A percentile compares a stretch with the other conserved stretches of the same genome.
Evolutionary conservation across 306 rosid species (phyloP).

Genomic region (Myrica gale): DNA sequence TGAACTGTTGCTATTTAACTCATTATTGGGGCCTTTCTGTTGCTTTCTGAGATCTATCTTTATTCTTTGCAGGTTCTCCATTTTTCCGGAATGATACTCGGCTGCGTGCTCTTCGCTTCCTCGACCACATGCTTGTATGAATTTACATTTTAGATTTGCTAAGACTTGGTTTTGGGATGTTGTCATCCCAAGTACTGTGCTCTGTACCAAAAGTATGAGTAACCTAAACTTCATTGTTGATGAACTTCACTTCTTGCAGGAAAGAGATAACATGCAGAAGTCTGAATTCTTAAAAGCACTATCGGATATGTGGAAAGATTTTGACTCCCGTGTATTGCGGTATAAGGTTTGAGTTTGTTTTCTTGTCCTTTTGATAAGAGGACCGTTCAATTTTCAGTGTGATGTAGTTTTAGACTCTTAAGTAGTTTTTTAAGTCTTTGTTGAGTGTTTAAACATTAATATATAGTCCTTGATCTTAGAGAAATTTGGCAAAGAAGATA

Average conservation of each 20-base stretch:
- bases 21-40: conserved; percentile 1
- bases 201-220: background rate
- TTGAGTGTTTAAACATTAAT: background rate
- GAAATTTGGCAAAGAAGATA: no score
- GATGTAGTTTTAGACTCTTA: background rate
- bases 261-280: conserved; percentile 99
- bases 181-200: conserved; percentile 12
- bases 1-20: background rate
- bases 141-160: conserved; percentile 35
- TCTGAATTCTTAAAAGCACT: conserved; percentile 93
- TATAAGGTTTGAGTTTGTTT: conserved; percentile 74
- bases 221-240: conserved; percentile 19
- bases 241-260: conserved; percentile 53
- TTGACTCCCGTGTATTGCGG: conserved; percentile 91
- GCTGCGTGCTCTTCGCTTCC: conserved; percentile 98
- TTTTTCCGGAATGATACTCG: conserved; percentile 90
- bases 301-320: conserved; percentile 99
- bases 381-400: background rate
- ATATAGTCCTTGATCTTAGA: background rate
- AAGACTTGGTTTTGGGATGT: conserved; percentile 24
- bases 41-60: conserved; percentile 13
- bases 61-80: conserved; percentile 69
- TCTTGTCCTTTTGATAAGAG: background rate
- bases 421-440: background rate
- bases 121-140: conserved; percentile 98